Evolutionary conservation across 495 filamentous ascomycete genomes (phyloP).

Genomic region (Talaromyces stipitatus): DNA sequence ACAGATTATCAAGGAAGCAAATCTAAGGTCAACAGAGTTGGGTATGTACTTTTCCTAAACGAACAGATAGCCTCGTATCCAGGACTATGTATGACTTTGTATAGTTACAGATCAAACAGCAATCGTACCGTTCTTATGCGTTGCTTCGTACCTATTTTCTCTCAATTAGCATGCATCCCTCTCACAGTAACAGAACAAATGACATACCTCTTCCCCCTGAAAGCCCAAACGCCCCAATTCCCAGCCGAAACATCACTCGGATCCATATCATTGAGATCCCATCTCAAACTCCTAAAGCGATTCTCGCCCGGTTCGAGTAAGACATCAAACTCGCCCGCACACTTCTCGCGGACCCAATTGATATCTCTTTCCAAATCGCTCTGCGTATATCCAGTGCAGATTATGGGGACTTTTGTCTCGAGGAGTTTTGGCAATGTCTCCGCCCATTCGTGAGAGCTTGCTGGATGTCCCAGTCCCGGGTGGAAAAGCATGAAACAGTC

Average conservation of each 20-base stretch:
- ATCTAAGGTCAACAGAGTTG: not conserved
- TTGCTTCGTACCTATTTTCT: slow-evolving; percentile 35
- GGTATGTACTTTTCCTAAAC: not conserved
- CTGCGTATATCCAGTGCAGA: slow-evolving; percentile 93
- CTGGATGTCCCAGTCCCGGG: slow-evolving; percentile 89
- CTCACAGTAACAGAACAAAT: too few species aligned
- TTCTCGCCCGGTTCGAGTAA: slow-evolving; percentile 92
- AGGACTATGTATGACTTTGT: not conserved
- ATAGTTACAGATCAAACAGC: slow-evolving; percentile 1
- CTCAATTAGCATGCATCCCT: slow-evolving; percentile 51
- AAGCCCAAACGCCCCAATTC: slow-evolving; percentile 96
- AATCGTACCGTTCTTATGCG: slow-evolving; percentile 9
- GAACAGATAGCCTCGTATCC: not conserved
- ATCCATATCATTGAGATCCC: slow-evolving; percentile 95
- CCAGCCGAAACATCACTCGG: slow-evolving; percentile 90
- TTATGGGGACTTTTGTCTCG: slow-evolving; percentile 89
- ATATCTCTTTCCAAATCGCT: slow-evolving; percentile 89
- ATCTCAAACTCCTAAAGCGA: slow-evolving; percentile 83
- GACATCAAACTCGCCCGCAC: slow-evolving; percentile 82
- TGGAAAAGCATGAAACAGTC: slow-evolving; percentile 96
- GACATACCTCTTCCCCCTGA: slow-evolving; percentile 93
- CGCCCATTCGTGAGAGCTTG: slow-evolving; percentile 86
- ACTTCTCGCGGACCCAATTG: slow-evolving; percentile 76
- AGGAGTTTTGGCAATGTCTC: slow-evolving; percentile 81
- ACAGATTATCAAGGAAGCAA: not conserved